Conservation (phyloP, 2,329 filamentous ascomycete species). For the Aureobasidium sp. region DNA sequence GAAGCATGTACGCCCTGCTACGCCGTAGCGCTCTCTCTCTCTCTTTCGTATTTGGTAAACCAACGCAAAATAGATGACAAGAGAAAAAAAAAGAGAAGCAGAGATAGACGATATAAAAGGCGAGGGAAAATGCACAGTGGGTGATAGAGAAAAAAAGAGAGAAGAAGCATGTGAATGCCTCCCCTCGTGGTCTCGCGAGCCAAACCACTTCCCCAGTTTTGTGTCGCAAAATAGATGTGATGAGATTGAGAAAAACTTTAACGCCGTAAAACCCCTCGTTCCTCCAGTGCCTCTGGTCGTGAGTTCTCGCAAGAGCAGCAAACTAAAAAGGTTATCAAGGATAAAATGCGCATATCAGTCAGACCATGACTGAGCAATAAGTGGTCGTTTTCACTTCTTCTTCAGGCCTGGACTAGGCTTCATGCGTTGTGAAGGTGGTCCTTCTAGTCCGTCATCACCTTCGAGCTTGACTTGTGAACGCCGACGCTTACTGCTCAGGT, state of each 20-base stretch:
- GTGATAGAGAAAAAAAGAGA: neutral
- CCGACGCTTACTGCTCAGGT: slow-evolving; percentile 53
- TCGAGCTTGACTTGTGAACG: slow-evolving; percentile 55
- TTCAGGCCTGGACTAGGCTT: neutral
- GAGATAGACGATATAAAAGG: neutral
- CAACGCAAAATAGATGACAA: neutral
- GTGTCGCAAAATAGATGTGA: neutral
- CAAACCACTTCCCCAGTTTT: neutral
- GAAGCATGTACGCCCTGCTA: neutral
- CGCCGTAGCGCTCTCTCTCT: neutral
- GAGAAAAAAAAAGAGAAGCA: neutral
- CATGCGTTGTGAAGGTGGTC: slow-evolving; percentile 8
- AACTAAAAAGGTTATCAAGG: slow-evolving; percentile 3
- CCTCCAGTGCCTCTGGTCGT: neutral
- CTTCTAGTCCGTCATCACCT: slow-evolving; percentile 42
- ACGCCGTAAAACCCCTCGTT: neutral
- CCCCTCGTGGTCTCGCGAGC: slow-evolving; percentile 3
- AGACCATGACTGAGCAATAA: neutral
- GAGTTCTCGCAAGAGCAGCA: neutral
- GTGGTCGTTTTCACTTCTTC: neutral
- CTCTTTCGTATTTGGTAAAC: neutral
- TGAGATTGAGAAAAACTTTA: neutral
- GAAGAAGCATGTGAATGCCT: slow-evolving; percentile 5
- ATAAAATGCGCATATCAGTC: slow-evolving; percentile 7
- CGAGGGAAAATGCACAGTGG: neutral